phyloP scores from a whole-genome alignment of 257 asterid species.

The Solanum appendiculatum region DNA sequence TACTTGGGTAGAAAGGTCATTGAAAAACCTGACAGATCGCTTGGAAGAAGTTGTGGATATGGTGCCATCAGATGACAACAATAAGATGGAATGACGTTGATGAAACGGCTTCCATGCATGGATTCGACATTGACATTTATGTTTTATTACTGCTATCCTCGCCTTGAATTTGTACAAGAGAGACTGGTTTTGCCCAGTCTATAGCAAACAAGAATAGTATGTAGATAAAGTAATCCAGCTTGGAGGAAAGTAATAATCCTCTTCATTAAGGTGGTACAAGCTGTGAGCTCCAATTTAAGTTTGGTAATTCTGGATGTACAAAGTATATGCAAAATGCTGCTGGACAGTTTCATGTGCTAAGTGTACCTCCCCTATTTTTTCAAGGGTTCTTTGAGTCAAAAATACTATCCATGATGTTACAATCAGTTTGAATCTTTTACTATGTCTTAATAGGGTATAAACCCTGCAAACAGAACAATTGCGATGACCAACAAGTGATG shows the following conservation, averaged over 20 bases:
- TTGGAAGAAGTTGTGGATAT: slow-evolving; percentile 37
- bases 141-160: slow-evolving; percentile 59
- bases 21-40: slow-evolving; percentile 25
- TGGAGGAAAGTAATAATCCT: neutral
- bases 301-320: neutral
- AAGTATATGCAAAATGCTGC: neutral
- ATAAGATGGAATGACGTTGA: slow-evolving; percentile 62
- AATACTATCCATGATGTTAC: too few relatives aligned
- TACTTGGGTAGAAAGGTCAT: slow-evolving; percentile 67
- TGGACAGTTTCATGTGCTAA: neutral
- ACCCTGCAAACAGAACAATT: too few relatives aligned
- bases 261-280: neutral
- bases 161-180: slow-evolving; percentile 38
- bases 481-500: too few relatives aligned
- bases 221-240: neutral
- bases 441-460: too few relatives aligned
- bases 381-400: too few relatives aligned
- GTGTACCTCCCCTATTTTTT: neutral
- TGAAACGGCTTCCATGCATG: slow-evolving; percentile 37
- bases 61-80: slow-evolving; percentile 11
- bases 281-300: neutral
- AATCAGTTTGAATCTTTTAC: too few relatives aligned
- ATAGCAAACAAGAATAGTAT: slow-evolving; percentile 1
- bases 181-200: slow-evolving; percentile 54
- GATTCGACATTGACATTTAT: slow-evolving; percentile 60